Evolutionary conservation across 106 monocot genomes (phyloP).

Genomic region (Dendrobium catenatum): DNA sequence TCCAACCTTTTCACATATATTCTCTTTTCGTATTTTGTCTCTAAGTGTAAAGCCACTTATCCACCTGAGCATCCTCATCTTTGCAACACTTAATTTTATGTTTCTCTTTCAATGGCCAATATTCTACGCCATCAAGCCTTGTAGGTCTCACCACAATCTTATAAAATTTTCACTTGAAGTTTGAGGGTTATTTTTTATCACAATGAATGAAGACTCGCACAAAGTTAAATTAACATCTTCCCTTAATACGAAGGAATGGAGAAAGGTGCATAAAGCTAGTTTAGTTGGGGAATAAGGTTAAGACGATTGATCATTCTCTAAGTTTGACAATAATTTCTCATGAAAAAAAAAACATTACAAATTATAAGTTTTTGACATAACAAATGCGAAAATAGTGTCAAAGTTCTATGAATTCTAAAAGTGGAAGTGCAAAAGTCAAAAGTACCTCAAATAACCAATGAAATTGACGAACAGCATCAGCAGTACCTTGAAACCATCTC

Average conservation of each 20-base stretch:
- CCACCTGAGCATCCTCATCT: no score
- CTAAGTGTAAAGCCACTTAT: no score
- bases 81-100: no score
- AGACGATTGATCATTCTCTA: neutral
- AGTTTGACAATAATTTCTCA: neutral
- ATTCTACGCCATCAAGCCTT: no score
- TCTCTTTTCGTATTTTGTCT: no score
- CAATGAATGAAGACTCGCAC: neutral
- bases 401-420: neutral
- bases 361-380: neutral
- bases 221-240: neutral
- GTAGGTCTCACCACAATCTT: no score
- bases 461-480: constrained; percentile 94
- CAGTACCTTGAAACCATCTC: constrained; percentile 85
- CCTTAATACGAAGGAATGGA: neutral
- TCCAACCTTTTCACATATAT: no score
- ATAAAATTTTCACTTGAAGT: no score
- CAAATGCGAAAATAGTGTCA: neutral
- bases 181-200: no score
- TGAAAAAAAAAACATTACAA: neutral
- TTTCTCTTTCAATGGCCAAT: no score
- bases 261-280: neutral
- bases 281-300: neutral
- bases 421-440: neutral
- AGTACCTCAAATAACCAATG: constrained; percentile 91